A percentile compares a stretch with the other conserved stretches of the same genome.
These are phyloP conservation scores for Ceratonia siliqua DNA, from an alignment of 306 rosid genomes.

Conservation along the genomic window DNA sequence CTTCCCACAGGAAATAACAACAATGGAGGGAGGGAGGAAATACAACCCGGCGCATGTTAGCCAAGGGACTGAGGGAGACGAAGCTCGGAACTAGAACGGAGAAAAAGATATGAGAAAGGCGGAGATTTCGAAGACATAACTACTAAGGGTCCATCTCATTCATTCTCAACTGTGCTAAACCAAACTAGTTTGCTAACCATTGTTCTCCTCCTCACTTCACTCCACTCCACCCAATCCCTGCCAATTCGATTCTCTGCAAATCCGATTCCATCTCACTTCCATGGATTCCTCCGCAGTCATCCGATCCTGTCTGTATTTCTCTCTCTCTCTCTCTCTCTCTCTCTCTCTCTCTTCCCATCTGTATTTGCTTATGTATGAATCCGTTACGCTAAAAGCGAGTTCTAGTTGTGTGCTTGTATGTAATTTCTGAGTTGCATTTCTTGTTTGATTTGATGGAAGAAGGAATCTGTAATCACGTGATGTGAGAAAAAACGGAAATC, in stretches of 20 bases:
- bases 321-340: constrained; percentile 40
- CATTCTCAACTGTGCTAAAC: constrained; percentile 35
- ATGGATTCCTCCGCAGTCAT: constrained; percentile 76
- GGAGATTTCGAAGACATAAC: constrained; percentile 61
- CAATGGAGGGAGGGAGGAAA: neutral
- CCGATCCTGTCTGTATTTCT: constrained; percentile 72
- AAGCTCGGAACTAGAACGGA: constrained; percentile 40
- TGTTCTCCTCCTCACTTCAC: neutral
- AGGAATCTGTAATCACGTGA: neutral
- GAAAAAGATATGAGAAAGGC: constrained; percentile 56
- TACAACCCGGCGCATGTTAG: constrained; percentile 58
- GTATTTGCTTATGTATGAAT: neutral
- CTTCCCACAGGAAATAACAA: neutral
- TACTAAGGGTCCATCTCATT: too few species aligned
- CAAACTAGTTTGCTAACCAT: neutral
- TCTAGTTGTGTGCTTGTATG: neutral
- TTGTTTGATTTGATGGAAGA: neutral
- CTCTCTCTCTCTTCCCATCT: neutral
- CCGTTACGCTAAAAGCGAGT: neutral
- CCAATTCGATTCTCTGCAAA: constrained; percentile 32
- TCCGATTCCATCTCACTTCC: constrained; percentile 33
- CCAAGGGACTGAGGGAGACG: neutral
- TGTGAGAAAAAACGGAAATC: neutral
- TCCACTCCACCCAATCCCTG: neutral
- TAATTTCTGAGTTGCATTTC: constrained; percentile 1